Base-by-base conservation (phyloP, 768 basidiomycete genomes). In the Rhodotorula kratochvilovae region DNA sequence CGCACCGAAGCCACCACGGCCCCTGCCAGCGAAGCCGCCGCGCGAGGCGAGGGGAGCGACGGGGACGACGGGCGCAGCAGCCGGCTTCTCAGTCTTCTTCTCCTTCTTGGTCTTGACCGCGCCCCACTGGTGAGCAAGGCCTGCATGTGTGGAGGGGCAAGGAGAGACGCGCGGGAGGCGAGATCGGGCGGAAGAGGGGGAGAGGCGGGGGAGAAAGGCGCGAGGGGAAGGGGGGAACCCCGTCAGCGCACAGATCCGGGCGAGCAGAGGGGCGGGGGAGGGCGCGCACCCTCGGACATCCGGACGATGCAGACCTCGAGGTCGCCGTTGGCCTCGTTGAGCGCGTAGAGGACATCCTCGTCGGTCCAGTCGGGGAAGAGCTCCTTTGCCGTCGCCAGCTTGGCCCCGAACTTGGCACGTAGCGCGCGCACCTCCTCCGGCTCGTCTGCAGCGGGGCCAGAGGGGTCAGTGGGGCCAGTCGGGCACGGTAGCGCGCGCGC, bases 361-460 rank as follows among this genome's bases (percentile, higher is more conserved):
- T 75, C 74, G 55, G 61, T 51, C 76, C 76, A 77, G 54, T 75
- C 71, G 54, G 71, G 64, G 72, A 74, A 77, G 48, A 77, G 36
- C 56, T 66, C 74, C 59, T 67, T 70, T 29, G 66, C 60, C 15
- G 61, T 63, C 56, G 53, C 29, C 23, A 75, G 66, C 60, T 74
- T 61, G 25, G 46, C 27, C n/a, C 57, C 53, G 63, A 58, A 76
- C 72, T 74, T 76, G 33, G 48, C 31, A 12, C 72, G 71, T 45
- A 76, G 70, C 46, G 42, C 56, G 46, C 58, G 63, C 60, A 67
- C 63, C 67, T 76, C 72, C 58, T 74, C 68, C 45, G 72, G 53
- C 46, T 73, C 72, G 12, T 63, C 68, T 50, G 59, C 56, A 15
- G 23, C 25, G 12, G 21, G 8, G 5, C 10, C 0, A 0, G 2